These are phyloP conservation scores for Polyporus tsugae DNA, from an alignment of 1,284 basidiomycete genomes.

Conservation along the genomic window DNA sequence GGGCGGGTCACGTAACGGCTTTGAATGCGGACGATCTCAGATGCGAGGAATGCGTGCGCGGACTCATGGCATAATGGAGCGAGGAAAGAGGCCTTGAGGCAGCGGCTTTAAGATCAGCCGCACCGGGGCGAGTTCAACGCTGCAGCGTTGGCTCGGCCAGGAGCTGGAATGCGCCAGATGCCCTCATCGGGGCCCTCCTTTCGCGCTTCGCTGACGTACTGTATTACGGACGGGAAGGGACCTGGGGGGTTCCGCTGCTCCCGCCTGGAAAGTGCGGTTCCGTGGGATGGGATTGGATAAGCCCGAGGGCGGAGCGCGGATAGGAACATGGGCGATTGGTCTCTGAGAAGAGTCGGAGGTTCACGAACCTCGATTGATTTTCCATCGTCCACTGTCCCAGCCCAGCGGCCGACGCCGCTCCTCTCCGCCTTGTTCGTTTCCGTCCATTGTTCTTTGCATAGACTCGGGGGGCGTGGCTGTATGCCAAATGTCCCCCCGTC, in stretches of 20 bases:
- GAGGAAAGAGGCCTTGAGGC: neutral
- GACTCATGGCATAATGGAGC: neutral
- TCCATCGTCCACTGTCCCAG: neutral
- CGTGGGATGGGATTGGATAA: too few species aligned
- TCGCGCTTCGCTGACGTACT: constrained; percentile 7
- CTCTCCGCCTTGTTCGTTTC: neutral
- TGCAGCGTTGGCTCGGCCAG: neutral
- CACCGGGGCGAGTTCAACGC: neutral
- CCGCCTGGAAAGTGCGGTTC: neutral
- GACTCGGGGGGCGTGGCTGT: neutral
- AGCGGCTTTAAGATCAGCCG: constrained; percentile 3
- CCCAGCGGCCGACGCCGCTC: neutral
- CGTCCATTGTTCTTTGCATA: constrained; percentile 10
- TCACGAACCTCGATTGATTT: neutral
- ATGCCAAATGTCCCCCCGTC: constrained; percentile 11
- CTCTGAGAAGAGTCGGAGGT: neutral
- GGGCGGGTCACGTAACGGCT: neutral
- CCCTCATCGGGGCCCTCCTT: constrained; percentile 1
- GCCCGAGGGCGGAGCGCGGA: neutral
- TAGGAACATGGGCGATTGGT: neutral
- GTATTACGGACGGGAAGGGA: neutral
- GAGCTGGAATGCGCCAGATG: constrained; percentile 12
- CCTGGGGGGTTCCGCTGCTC: neutral
- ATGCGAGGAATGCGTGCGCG: neutral
- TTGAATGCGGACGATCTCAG: constrained; percentile 3